Evolutionary conservation across 257 asterid genomes (phyloP), one percentile per base, ranked within the genome.

Genomic region (Solanum lignicaule): DNA sequence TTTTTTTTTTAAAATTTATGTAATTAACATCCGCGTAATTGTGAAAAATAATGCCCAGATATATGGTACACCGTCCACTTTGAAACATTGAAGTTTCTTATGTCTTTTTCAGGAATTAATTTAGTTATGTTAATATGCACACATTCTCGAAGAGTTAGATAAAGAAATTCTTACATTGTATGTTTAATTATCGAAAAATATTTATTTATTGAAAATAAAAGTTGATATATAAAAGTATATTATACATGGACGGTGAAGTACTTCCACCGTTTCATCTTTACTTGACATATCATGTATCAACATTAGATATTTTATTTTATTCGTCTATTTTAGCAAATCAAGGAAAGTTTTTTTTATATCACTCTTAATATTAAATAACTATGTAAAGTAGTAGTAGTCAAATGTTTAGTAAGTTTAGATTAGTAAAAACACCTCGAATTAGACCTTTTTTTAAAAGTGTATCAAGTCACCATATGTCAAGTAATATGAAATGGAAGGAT

Each of bases 21-120:
- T 46, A 13, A 46, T 23, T 65, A 62, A 11, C n/a, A 48, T 76
- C 84, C 84, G 84, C 10, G 66, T 79, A 43, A 43, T 79, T 79
- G 38, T 27, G 14, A 43, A 78, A 41, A 39, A 14, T 27, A 39
- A 14, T 18, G 83, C 18, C 9, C 60, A 25, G 23, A 2, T 13
- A 6, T 0, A 11, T n/a, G 60, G 60, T 11, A 41, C 36, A 39
- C 36, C 62, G 66, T 43, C 14, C 84, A 79, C 65, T n/a, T 27
- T n/a, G 62, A 25, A 78, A 78, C 15, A 2, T 41, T 14, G 38
- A 27, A 25, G n/a, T 79, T 78, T 43, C 65, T 41, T 25, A 6
- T 78, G 84, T 78, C 38, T 25, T 43, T 41, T 36, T 75, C 55
- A 21, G 55, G 32, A 38, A 35, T 21, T 75, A 12, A 4, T 73